Evolutionary conservation across 1,139 yeast species (phyloP).

Genomic region (Petasospora fabianii): DNA sequence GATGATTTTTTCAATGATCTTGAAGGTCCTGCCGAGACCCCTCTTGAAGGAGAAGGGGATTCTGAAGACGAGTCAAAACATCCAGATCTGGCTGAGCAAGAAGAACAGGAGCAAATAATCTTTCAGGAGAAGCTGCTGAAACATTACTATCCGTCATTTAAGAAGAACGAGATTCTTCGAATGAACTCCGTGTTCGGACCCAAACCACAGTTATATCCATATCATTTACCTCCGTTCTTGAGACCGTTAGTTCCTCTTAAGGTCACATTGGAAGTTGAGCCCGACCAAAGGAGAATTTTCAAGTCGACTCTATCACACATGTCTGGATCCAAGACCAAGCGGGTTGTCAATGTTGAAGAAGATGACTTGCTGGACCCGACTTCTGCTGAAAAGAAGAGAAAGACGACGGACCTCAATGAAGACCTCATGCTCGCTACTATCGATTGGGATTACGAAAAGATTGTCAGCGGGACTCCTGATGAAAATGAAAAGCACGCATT

Average conservation of each 20-base stretch:
- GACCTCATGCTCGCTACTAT: slow-evolving; percentile 71
- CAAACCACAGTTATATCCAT: slow-evolving; percentile 50
- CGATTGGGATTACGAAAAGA: slow-evolving; percentile 77
- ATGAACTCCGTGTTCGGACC: slow-evolving; percentile 69
- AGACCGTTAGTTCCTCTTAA: slow-evolving; percentile 64
- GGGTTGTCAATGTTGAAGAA: slow-evolving; percentile 17
- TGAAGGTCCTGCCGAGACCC: slow-evolving; percentile 32
- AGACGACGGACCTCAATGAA: slow-evolving; percentile 34
- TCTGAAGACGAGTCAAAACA: slow-evolving; percentile 19
- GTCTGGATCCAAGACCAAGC: slow-evolving; percentile 13
- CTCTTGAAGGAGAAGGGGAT: slow-evolving; percentile 31
- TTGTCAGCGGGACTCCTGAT: slow-evolving; percentile 44
- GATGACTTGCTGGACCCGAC: slow-evolving; percentile 16
- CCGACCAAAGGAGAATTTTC: slow-evolving; percentile 45
- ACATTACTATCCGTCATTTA: slow-evolving; percentile 62
- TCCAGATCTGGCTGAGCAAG: slow-evolving; percentile 19
- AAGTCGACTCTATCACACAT: slow-evolving; percentile 29
- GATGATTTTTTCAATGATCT: slow-evolving; percentile 37
- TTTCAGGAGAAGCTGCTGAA: slow-evolving; percentile 33
- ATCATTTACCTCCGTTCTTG: slow-evolving; percentile 46
- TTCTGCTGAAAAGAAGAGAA: slow-evolving; percentile 15
- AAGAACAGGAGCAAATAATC: slow-evolving; percentile 19
- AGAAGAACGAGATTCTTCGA: slow-evolving; percentile 51
- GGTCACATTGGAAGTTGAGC: slow-evolving; percentile 44
- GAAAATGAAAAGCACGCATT: neutral